Conservation (phyloP, 2,329 filamentous ascomycete species). For the Penicillium frequentans region DNA sequence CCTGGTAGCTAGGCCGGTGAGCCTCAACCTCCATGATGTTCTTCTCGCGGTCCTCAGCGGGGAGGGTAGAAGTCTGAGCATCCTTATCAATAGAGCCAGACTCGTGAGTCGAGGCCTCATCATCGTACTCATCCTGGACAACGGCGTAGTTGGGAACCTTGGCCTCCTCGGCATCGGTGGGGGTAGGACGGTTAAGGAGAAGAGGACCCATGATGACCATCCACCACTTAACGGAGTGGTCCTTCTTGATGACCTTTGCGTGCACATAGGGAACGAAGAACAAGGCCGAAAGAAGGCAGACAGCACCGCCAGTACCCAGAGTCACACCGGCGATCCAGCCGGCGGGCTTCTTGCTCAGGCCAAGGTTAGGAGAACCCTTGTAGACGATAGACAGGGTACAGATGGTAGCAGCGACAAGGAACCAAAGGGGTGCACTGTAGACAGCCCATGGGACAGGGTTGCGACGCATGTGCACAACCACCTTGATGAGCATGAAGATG, state of each 20-base stretch:
- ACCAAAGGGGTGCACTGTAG: slow-evolving; percentile 72
- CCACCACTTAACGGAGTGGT: slow-evolving; percentile 64
- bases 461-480: slow-evolving; percentile 68
- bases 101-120: slow-evolving; percentile 36
- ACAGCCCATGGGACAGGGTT: slow-evolving; percentile 73
- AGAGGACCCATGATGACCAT: slow-evolving; percentile 63
- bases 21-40: slow-evolving; percentile 49
- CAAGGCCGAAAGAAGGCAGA: slow-evolving; percentile 60
- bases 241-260: slow-evolving; percentile 67
- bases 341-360: slow-evolving; percentile 59
- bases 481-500: slow-evolving; percentile 74
- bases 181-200: slow-evolving; percentile 60
- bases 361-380: slow-evolving; percentile 72
- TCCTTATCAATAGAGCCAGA: slow-evolving; percentile 26
- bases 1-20: slow-evolving; percentile 59
- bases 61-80: slow-evolving; percentile 18
- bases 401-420: slow-evolving; percentile 71
- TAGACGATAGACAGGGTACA: slow-evolving; percentile 78
- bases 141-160: slow-evolving; percentile 75
- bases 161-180: slow-evolving; percentile 54
- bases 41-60: slow-evolving; percentile 35
- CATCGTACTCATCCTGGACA: slow-evolving; percentile 63
- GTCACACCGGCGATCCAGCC: slow-evolving; percentile 69
- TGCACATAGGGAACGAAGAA: slow-evolving; percentile 75
- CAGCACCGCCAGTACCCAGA: slow-evolving; percentile 61